These are phyloP conservation scores for Solanum corneliomulleri DNA, from an alignment of 257 asterid genomes.

Conservation along the genomic window DNA sequence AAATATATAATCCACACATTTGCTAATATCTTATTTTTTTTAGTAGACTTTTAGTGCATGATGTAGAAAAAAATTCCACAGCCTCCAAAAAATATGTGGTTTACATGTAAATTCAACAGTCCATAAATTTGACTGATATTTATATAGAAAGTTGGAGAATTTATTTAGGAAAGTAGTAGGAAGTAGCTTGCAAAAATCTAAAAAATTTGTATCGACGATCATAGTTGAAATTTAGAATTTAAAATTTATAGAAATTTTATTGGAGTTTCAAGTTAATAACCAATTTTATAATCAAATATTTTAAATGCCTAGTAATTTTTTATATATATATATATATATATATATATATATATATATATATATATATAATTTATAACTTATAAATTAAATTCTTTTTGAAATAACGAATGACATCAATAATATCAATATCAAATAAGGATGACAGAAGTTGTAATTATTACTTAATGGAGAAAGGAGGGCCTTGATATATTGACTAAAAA, in stretches of 20 bases:
- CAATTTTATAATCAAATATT: too few relatives aligned
- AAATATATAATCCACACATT: background rate
- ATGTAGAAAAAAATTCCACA: background rate
- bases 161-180: background rate
- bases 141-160: background rate
- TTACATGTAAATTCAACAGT: background rate
- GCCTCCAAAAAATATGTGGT: background rate
- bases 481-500: background rate
- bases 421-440: background rate
- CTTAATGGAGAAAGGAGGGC: background rate
- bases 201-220: background rate
- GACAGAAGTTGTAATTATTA: background rate
- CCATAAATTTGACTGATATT: background rate
- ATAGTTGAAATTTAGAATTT: background rate
- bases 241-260: too few relatives aligned
- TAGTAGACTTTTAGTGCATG: background rate
- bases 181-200: background rate
- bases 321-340: too few relatives aligned
- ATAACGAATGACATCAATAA: too few relatives aligned
- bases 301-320: too few relatives aligned
- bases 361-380: too few relatives aligned
- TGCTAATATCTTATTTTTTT: background rate
- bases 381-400: too few relatives aligned
- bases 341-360: too few relatives aligned
- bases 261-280: rapidly evolving